phyloP scores from a whole-genome alignment of 352 stramenopile genomes.

The Phytopythium mirpurense region DNA sequence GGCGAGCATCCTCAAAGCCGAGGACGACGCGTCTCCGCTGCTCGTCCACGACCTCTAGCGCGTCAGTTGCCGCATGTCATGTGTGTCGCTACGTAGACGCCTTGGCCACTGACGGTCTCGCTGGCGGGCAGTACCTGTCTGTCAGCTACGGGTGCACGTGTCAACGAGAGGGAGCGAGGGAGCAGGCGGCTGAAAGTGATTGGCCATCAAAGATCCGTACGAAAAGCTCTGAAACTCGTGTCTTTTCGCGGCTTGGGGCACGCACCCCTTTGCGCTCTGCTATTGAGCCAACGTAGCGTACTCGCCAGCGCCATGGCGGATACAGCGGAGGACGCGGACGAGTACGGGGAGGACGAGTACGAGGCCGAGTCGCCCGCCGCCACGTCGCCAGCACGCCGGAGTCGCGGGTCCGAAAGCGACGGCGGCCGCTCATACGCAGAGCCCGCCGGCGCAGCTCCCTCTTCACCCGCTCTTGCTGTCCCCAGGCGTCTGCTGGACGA shows the following conservation, averaged over 20 bases:
- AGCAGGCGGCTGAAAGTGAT: too few relatives aligned
- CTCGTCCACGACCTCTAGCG: conserved; percentile 4
- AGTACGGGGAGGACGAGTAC: conserved; percentile 28
- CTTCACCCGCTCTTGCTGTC: not conserved
- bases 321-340: conserved; percentile 12
- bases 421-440: not conserved
- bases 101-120: too few relatives aligned
- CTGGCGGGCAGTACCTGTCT: too few relatives aligned
- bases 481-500: not conserved
- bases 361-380: conserved; percentile 19
- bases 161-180: too few relatives aligned
- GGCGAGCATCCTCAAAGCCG: conserved; percentile 3
- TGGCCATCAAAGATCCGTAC: too few relatives aligned
- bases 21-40: conserved; percentile 7
- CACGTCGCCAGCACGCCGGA: too few relatives aligned
- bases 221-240: too few relatives aligned
- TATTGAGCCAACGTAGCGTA: not conserved
- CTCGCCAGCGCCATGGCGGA: conserved; percentile 7
- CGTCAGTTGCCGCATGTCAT: not conserved
- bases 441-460: not conserved
- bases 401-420: not conserved
- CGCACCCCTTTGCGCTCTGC: too few relatives aligned
- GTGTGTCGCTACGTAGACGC: not conserved
- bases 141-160: too few relatives aligned
- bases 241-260: not conserved